Base-by-base conservation (phyloP, 768 basidiomycete genomes). In the Suillus weaverae region DNA sequence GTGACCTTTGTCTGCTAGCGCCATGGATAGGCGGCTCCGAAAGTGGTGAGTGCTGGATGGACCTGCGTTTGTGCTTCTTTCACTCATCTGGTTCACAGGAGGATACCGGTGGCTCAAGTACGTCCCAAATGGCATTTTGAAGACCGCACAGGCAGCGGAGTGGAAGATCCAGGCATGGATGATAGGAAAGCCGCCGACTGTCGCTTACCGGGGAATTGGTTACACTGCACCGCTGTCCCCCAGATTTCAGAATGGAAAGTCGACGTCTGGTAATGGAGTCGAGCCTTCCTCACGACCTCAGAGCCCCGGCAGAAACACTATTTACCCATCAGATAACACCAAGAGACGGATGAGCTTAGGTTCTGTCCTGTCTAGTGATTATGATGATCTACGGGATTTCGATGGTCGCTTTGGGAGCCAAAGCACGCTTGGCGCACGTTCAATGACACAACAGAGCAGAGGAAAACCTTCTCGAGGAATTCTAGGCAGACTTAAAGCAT, bases 151-250 rank as follows among this genome's bases (percentile, higher is more conserved):
- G 75, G 93, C 95, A 5, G 97, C 97, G 0, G 97, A 99, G 73
- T 98, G 95, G 95, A 94, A 91, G 76, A 82, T 99, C 53, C 95
- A 97, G 72, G 92, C 93, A 0, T 99, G 96, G 93, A 93, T 94
- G 89, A 86, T 99, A 36, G 97, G 97, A 68, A 98, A 98, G 71
- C 93, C 94, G 20, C 96, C 95, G 11, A 88, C 89, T 2, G 81
- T 94, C 48, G 83, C 90, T 1, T 94, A 89, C 70, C 85, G 92
- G 70, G 94, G 93, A 36, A 95, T 97, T 71, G 94, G 92, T 22
- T 94, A 91, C 72, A 87, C 87, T 50, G 86, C 85, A 22, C 74
- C 76, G 20, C 71, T 76, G 9, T 69, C 80, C 70, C 57, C 78
- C 71, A 80, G 67, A 69, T 79, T 61, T 68, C 51, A 63, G 43